Evolutionary conservation across 2,329 filamentous ascomycete genomes (phyloP), one percentile per base, ranked within the genome.

Genomic region (Ceratocystiopsis minuta): DNA sequence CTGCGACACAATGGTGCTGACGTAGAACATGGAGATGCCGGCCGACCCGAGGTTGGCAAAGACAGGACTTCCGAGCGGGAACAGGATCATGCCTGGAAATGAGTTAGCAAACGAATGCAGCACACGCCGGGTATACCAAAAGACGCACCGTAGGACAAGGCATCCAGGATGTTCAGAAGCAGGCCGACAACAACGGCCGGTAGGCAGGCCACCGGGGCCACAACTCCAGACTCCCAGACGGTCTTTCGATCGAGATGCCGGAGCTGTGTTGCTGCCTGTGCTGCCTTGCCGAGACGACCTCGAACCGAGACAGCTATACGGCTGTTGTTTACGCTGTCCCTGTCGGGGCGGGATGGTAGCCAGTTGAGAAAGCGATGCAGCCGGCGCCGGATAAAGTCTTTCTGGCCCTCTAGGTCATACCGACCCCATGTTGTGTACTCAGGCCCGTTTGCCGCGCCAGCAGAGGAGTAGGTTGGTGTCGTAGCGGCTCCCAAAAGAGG

Each of bases 11-110:
- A 98, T 94, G 44, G 87, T 95, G 67, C 87, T 95, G 51, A 98
- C 83, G 57, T 96, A 98, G 63, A 96, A 98, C 60, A 98, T 95
- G 1, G 90, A 94, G 43, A 98, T 94, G 18, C 90, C 90, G 43
- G 94, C 88, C 1, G 88, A 79, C 2, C 88, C 90, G 7, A 96
- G 73, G 47, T 80, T 72, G 24, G 80, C 74, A 57, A 98, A 98
- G 16, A 94, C 71, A 9, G 83, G 75, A 48, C 83, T 80, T 7
- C 88, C 87, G 0, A 98, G 68, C 0, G 90, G 90, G 50, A 98
- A 98, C 13, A 98, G 63, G 53, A 95, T 94, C 81, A 93, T 90
- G 51, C 83, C 75, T 78, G 36, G 14, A 13, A n/a, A 2, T 15
- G 13, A 15, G 36, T 24, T 24, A 18, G 38, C 36, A 41, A 36